Base-by-base conservation (phyloP, 805 yeast species). In the Lipomyces lipofer region DNA sequence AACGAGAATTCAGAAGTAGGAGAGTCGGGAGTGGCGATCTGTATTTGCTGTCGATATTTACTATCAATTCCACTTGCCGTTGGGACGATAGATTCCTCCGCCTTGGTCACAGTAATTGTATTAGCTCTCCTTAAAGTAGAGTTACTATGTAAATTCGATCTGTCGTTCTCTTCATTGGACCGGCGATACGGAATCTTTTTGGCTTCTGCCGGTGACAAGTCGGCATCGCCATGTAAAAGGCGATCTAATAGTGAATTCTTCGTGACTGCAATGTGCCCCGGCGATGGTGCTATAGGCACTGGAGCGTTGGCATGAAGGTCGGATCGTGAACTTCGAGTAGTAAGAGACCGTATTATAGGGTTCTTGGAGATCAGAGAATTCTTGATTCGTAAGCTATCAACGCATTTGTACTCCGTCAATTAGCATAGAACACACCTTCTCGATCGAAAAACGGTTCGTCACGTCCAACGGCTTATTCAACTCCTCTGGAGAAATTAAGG, bases 171-270 rank as follows among this genome's bases (percentile, higher is more conserved):
- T n/a, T n/a, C n/a, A n/a, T n/a, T n/a, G n/a, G n/a, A n/a, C n/a
- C n/a, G n/a, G n/a, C n/a, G n/a, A n/a, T n/a, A n/a, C n/a, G n/a
- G n/a, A n/a, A n/a, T n/a, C n/a, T n/a, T n/a, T n/a, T n/a, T n/a
- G n/a, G n/a, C n/a, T n/a, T n/a, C n/a, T n/a, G n/a, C n/a, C n/a
- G n/a, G n/a, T n/a, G n/a, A n/a, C n/a, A n/a, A n/a, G n/a, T n/a
- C n/a, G n/a, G n/a, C n/a, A n/a, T 56, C 60, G 17, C 60, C 60
- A 19, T 45, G 52, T 27, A 53, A 27, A 12, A 56, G 43, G 24
- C 53, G 40, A 33, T 56, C 60, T 10, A 56, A 52, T 15, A 56
- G 27, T 4, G 60, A 56, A 38, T 56, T 54, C 25, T 53, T 56
- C 13, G 60, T 53, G 10, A 53, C 44, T 1, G 51, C 19, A 10